Percentiles rank a stretch among this genome's conserved stretches.
These are phyloP conservation scores for Penicillium chermesinum DNA, from an alignment of 495 filamentous ascomycete species.

Conservation along the genomic window DNA sequence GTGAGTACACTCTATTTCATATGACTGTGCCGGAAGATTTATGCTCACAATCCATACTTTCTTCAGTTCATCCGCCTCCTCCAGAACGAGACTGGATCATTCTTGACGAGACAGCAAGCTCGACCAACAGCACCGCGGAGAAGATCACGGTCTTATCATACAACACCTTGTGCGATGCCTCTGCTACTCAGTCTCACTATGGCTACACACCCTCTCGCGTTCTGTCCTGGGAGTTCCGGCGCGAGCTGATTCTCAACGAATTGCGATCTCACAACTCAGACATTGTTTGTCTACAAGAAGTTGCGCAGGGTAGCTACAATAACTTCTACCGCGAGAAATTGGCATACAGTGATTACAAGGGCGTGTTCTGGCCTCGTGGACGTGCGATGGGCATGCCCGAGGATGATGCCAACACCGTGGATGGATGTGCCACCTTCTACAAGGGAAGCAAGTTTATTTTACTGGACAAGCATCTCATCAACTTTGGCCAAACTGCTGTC, in stretches of 20 bases:
- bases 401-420: slow-evolving; percentile 77
- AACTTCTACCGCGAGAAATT: slow-evolving; percentile 80
- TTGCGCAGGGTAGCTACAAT: slow-evolving; percentile 84
- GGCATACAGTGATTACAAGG: slow-evolving; percentile 81
- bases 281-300: slow-evolving; percentile 88
- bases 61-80: slow-evolving; percentile 56
- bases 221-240: slow-evolving; percentile 80
- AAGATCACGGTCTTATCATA: slow-evolving; percentile 79
- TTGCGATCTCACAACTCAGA: slow-evolving; percentile 76
- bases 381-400: slow-evolving; percentile 87
- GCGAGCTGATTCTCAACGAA: slow-evolving; percentile 73
- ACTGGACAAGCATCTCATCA: slow-evolving; percentile 87
- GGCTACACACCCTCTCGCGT: slow-evolving; percentile 80
- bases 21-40: slow-evolving; percentile 7
- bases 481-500: slow-evolving; percentile 88
- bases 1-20: slow-evolving; percentile 46
- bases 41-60: too few relatives aligned
- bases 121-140: slow-evolving; percentile 39
- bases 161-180: slow-evolving; percentile 92
- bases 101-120: slow-evolving; percentile 52
- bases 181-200: slow-evolving; percentile 74
- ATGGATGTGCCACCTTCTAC: slow-evolving; percentile 96
- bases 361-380: slow-evolving; percentile 81
- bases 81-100: slow-evolving; percentile 65
- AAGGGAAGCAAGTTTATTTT: slow-evolving; percentile 87